phyloP scores from a whole-genome alignment of 1,139 yeast species.

The Groenewaldozyma auringiensis region DNA sequence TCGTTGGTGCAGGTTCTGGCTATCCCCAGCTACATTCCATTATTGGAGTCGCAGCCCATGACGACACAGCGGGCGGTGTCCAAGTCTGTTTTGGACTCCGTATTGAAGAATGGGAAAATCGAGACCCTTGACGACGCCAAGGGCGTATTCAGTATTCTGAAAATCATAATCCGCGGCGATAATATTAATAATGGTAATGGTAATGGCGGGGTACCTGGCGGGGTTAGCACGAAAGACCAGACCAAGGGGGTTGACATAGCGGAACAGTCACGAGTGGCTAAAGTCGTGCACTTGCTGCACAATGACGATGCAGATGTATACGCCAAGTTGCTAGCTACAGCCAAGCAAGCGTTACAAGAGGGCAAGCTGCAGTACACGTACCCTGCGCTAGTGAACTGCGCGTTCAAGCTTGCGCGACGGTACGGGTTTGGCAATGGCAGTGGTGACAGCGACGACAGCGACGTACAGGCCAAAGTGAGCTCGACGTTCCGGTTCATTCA shows the following conservation, averaged over 20 bases:
- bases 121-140: constrained; percentile 29
- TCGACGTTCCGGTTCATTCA: constrained; percentile 66
- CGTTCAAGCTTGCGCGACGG: constrained; percentile 53
- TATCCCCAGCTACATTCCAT: constrained; percentile 31
- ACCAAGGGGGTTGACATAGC: constrained; percentile 21
- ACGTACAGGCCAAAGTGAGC: constrained; percentile 33
- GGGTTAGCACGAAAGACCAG: constrained; percentile 13
- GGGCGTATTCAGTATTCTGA: constrained; percentile 35
- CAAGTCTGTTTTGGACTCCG: constrained; percentile 29
- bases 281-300: constrained; percentile 56
- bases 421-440: constrained; percentile 23
- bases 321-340: constrained; percentile 49
- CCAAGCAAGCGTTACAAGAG: constrained; percentile 48
- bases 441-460: constrained; percentile 21
- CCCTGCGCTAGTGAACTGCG: constrained; percentile 61
- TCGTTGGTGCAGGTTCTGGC: constrained; percentile 28
- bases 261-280: constrained; percentile 65
- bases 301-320: constrained; percentile 44
- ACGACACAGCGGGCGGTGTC: constrained; percentile 34
- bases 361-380: constrained; percentile 59
- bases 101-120: constrained; percentile 25
- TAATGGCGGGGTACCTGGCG: constrained; percentile 13
- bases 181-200: constrained; percentile 14
- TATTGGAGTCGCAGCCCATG: constrained; percentile 32
- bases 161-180: constrained; percentile 27